Percentiles rank a stretch among this genome's conserved stretches.
These are phyloP conservation scores for Phytophthora constricta DNA, from an alignment of 352 stramenopile species.

Conservation along the genomic window DNA sequence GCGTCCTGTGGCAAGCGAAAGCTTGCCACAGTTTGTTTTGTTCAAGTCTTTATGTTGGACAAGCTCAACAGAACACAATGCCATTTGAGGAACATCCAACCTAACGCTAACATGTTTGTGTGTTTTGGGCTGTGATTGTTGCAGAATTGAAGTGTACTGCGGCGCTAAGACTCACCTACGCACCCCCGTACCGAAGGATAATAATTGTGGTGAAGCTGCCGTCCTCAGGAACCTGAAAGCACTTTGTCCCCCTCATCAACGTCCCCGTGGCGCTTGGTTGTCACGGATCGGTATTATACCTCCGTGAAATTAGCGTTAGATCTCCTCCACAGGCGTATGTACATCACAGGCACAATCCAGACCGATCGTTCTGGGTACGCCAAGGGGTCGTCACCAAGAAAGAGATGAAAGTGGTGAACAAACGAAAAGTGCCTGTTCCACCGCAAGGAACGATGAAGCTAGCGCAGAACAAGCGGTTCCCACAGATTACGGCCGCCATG, in stretches of 20 bases:
- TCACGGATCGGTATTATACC: slow-evolving; percentile 13
- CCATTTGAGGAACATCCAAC: not conserved
- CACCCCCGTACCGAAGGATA: slow-evolving; percentile 8
- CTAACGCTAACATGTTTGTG: not conserved
- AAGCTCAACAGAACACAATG: not conserved
- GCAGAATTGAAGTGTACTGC: slow-evolving; percentile 19
- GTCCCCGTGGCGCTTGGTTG: slow-evolving; percentile 9
- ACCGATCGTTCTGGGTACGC: not conserved
- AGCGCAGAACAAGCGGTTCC: slow-evolving; percentile 12
- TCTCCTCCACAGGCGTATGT: not conserved
- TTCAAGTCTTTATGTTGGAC: not conserved
- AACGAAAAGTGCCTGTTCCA: not conserved
- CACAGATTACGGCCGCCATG: slow-evolving; percentile 3
- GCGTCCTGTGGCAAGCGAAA: not conserved
- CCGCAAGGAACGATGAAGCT: slow-evolving; percentile 12
- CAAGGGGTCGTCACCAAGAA: not conserved
- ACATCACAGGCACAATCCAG: not conserved
- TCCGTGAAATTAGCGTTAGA: slow-evolving; percentile 5
- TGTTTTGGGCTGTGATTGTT: not conserved
- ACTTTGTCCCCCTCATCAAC: not conserved
- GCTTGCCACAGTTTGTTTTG: not conserved
- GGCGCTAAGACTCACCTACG: slow-evolving; percentile 6
- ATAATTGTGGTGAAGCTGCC: slow-evolving; percentile 12
- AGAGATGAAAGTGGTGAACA: not conserved
- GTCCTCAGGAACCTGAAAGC: slow-evolving; percentile 13